These are phyloP conservation scores for Neofusicoccum ribis DNA, from an alignment of 2,329 filamentous ascomycete genomes.

Conservation along the genomic window DNA sequence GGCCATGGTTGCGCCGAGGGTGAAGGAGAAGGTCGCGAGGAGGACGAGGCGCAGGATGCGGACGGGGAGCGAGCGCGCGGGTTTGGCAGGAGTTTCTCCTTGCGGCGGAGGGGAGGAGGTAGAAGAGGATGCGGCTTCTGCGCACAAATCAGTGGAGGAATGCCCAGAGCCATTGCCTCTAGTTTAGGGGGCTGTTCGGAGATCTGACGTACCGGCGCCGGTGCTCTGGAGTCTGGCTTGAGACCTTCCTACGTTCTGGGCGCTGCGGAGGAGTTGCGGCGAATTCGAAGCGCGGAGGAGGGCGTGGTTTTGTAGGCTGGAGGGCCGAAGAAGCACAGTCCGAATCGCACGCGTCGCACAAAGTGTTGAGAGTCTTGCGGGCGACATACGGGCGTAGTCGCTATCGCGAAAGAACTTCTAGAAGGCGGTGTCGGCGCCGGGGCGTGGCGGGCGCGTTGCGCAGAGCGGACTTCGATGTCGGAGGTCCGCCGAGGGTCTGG, in stretches of 20 bases:
- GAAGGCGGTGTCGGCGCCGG: conserved; percentile 9
- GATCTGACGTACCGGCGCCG: background rate
- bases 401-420: background rate
- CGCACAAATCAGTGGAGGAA: background rate
- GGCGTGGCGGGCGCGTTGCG: background rate
- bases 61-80: conserved; percentile 26
- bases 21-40: conserved; percentile 49
- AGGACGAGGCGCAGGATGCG: conserved; percentile 49
- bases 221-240: conserved; percentile 1
- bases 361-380: background rate
- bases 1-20: conserved; percentile 60
- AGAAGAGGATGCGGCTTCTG: background rate
- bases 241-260: background rate
- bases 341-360: background rate
- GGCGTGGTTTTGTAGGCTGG: background rate
- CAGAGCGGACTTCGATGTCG: conserved; percentile 2
- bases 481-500: background rate
- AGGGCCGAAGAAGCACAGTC: background rate
- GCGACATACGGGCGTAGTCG: conserved; percentile 13
- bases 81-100: background rate
- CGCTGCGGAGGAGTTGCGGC: background rate
- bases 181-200: no score
- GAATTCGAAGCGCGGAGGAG: background rate
- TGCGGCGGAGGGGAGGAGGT: background rate
- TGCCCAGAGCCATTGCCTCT: background rate